phyloP scores from a whole-genome alignment of 305 asterid genomes.

The Fraxinus angustifolia region DNA sequence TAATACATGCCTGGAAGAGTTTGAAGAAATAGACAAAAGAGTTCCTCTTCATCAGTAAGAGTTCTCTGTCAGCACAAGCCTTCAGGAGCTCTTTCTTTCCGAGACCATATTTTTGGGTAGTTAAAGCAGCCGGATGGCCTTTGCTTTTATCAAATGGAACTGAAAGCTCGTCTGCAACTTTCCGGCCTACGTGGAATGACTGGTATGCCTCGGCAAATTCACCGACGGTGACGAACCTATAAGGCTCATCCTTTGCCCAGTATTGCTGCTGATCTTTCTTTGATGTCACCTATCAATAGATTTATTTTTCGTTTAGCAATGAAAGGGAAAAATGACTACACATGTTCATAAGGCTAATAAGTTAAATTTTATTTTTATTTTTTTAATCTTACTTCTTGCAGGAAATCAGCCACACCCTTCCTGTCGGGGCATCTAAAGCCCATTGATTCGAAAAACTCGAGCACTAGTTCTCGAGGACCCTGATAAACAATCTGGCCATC shows the following conservation, averaged over 20 bases:
- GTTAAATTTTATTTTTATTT: too few species aligned
- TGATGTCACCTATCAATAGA: slow-evolving; percentile 61
- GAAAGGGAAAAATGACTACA: not conserved
- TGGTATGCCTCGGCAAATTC: slow-evolving; percentile 69
- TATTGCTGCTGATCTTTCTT: slow-evolving; percentile 82
- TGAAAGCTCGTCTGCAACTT: slow-evolving; percentile 52
- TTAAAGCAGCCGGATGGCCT: slow-evolving; percentile 75
- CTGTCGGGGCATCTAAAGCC: slow-evolving; percentile 81
- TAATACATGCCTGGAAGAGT: slow-evolving; percentile 39
- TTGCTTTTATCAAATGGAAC: slow-evolving; percentile 50
- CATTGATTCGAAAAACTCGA: slow-evolving; percentile 67
- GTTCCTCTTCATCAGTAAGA: slow-evolving; percentile 61
- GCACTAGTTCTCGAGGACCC: slow-evolving; percentile 66
- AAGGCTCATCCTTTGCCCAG: slow-evolving; percentile 66
- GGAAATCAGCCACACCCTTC: slow-evolving; percentile 83
- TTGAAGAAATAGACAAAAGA: slow-evolving; percentile 58
- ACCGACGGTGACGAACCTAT: slow-evolving; percentile 44
- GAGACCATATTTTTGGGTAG: slow-evolving; percentile 54
- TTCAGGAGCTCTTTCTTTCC: slow-evolving; percentile 55
- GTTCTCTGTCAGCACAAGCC: slow-evolving; percentile 57
- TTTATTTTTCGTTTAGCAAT: slow-evolving; percentile 13
- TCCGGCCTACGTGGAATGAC: slow-evolving; percentile 47
- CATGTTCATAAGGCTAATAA: not conserved
- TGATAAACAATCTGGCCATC: slow-evolving; percentile 73
- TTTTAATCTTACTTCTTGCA: slow-evolving; percentile 68